phyloP scores from a whole-genome alignment of 139 green algal species.

The Chlamydomonas incerta region DNA sequence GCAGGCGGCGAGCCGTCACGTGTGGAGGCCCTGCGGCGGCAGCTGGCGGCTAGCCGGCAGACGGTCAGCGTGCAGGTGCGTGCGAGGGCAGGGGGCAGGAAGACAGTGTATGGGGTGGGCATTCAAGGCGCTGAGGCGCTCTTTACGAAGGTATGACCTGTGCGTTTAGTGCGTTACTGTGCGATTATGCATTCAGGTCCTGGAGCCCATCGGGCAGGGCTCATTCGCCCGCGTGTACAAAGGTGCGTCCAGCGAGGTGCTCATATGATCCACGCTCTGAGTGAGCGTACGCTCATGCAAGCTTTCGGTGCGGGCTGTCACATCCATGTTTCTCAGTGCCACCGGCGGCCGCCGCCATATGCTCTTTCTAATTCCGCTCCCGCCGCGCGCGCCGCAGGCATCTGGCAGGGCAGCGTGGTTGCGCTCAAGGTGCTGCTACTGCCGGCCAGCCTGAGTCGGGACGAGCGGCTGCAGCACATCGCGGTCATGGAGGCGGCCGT shows the following conservation, averaged over 20 bases:
- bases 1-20: not conserved
- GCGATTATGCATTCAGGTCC: too few relatives aligned
- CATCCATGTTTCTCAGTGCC: too few relatives aligned
- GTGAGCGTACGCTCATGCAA: too few relatives aligned
- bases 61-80: not conserved
- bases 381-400: too few relatives aligned
- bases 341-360: not conserved
- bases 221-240: constrained; percentile 22
- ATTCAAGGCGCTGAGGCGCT: not conserved
- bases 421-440: constrained; percentile 26
- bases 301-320: too few relatives aligned
- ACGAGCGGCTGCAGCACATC: constrained; percentile 7
- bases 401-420: constrained; percentile 20
- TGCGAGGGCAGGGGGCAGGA: too few relatives aligned
- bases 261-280: too few relatives aligned
- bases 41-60: constrained; percentile 11
- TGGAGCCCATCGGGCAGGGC: constrained; percentile 10
- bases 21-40: constrained; percentile 3
- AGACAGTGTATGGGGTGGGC: too few relatives aligned
- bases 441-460: not conserved
- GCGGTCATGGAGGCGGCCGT: constrained; percentile 31
- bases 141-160: not conserved
- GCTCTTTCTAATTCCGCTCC: not conserved
- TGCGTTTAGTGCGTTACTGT: too few relatives aligned
- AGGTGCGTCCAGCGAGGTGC: too few relatives aligned